Base-by-base conservation (phyloP, 371 early-diverging fungal genomes). In the Haplosporangium sp. region DNA sequence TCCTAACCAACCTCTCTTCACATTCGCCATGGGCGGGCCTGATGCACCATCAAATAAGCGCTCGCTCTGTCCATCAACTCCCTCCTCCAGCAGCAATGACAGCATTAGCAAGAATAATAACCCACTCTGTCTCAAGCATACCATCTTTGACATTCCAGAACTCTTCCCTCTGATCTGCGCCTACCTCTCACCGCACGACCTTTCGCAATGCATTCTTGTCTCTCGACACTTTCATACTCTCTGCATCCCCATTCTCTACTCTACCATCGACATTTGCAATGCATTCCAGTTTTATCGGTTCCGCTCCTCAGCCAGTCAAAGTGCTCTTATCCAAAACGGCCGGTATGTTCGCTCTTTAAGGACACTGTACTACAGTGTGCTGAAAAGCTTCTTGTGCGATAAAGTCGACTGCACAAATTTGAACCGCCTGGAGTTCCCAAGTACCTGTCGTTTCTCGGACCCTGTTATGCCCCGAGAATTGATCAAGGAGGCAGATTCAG, bases 131-230 rank as follows among this genome's bases (percentile, higher is more conserved):
- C n/a, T 21, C 50, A 45, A 16, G 16, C 50, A 50, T 18, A 50
- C 21, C 12, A 55, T 73, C 42, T 63, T 74, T 18, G 57, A 68
- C 43, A 74, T 74, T 40, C 74, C 74, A 47, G 74, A 74, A 47
- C 61, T 74, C 16, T 53, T 74, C 51, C 38, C 50, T 0, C 60
- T 56, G 2, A 68, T 74, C 46, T 55, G 54, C 21, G 37, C 60
- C 11, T 47, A 43, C 59, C 69, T 74, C 41, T 20, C 64, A 7
- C 36, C 64, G 1, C 58, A 71, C 42, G 64, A 64, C 60, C 48
- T 74, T 37, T 23, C 56, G 10, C 50, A 55, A 36, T 68, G 68
- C 51, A 11, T 57, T 6, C 59, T 55, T 8, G 50, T 74, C 41
- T 59, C 54, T n/a, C 42, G 40, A 8, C 55, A 29, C 7, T 68